phyloP scores from a whole-genome alignment of 805 yeast genomes.

The Lachancea fermentati region DNA sequence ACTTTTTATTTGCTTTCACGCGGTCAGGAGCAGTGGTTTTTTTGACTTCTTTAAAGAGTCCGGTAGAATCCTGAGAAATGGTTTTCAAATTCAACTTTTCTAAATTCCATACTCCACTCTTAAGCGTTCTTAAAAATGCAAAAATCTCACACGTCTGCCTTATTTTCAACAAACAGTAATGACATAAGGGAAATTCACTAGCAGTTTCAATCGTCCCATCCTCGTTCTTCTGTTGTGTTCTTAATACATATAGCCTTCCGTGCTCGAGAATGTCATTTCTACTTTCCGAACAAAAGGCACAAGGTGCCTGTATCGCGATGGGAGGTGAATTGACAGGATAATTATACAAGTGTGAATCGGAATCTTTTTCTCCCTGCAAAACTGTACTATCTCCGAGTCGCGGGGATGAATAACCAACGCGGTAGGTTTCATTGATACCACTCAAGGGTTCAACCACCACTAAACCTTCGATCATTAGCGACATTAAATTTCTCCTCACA shows the following conservation, averaged over 20 bases:
- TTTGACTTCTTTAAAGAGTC: constrained; percentile 16
- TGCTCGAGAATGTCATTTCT: constrained; percentile 67
- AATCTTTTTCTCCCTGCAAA: constrained; percentile 6
- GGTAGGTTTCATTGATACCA: constrained; percentile 72
- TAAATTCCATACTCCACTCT: constrained; percentile 55
- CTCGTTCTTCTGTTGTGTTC: constrained; percentile 36
- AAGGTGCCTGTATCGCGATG: constrained; percentile 67
- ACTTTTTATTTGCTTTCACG: constrained; percentile 18
- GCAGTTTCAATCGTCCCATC: constrained; percentile 26
- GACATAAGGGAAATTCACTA: constrained; percentile 64
- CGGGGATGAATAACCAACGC: constrained; percentile 27
- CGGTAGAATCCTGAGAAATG: constrained; percentile 9
- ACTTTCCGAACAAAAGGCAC: constrained; percentile 79
- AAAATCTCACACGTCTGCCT: constrained; percentile 80
- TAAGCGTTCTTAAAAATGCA: constrained; percentile 64
- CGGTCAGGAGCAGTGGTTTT: constrained; percentile 2
- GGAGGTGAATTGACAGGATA: constrained; percentile 52
- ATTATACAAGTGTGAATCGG: constrained; percentile 36
- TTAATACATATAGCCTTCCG: constrained; percentile 69
- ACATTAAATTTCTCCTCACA: constrained; percentile 54
- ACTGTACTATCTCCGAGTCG: background rate
- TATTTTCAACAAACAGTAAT: constrained; percentile 71
- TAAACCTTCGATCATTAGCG: constrained; percentile 69
- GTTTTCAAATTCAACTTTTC: constrained; percentile 33
- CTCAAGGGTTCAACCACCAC: constrained; percentile 83